These are phyloP conservation scores for Selenicereus undatus DNA, from an alignment of 148 eudicot species.

Conservation along the genomic window DNA sequence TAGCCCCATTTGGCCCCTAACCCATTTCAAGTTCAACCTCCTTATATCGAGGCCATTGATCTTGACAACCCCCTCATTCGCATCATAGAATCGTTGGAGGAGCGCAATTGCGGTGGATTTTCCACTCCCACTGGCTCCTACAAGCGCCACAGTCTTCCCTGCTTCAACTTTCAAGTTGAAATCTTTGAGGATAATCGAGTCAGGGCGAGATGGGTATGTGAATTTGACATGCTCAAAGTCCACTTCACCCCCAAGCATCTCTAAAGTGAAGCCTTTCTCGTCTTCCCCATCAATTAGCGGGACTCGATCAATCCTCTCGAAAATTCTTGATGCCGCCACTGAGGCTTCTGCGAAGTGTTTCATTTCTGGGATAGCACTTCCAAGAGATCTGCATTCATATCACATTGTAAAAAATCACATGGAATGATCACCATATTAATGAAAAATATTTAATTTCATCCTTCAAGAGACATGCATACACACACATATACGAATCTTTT, in stretches of 20 bases:
- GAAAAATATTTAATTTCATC: background rate
- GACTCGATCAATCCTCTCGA: constrained; percentile 55
- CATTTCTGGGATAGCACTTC: constrained; percentile 82
- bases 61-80: constrained; percentile 52
- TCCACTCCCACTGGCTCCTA: constrained; percentile 94
- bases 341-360: constrained; percentile 89
- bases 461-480: background rate
- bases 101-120: constrained; percentile 84
- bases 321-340: constrained; percentile 73
- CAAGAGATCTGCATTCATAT: constrained; percentile 54
- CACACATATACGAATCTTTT: background rate
- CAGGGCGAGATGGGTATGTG: constrained; percentile 73
- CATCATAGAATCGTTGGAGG: constrained; percentile 79
- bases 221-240: constrained; percentile 59
- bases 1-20: constrained; percentile 80
- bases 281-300: constrained; percentile 61
- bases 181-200: constrained; percentile 55
- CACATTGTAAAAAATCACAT: too few species aligned
- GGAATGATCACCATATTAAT: background rate
- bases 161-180: constrained; percentile 63
- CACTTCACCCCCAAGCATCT: constrained; percentile 52
- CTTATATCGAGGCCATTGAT: constrained; percentile 72
- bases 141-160: constrained; percentile 76
- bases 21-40: constrained; percentile 65
- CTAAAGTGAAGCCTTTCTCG: constrained; percentile 40